Conservation (phyloP, 2,329 filamentous ascomycete species). For the Ophiostoma sp. region DNA sequence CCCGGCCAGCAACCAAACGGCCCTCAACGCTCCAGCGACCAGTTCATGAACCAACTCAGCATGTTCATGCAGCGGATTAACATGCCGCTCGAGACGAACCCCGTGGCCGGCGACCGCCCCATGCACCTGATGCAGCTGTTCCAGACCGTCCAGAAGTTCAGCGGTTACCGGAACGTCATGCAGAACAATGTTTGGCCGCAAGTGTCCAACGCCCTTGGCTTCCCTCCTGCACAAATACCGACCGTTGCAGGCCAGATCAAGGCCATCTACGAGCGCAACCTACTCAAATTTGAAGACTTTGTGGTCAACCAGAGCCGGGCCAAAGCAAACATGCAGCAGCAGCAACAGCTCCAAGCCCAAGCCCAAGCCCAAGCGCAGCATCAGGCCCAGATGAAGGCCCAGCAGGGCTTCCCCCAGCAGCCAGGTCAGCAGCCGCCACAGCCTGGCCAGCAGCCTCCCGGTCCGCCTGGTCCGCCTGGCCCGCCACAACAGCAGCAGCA, state of each 20-base stretch:
- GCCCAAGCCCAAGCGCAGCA: conserved; percentile 40
- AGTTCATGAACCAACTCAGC: conserved; percentile 73
- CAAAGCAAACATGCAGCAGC: conserved; percentile 53
- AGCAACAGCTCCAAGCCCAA: conserved; percentile 27
- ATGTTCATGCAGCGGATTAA: conserved; percentile 75
- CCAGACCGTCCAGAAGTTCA: conserved; percentile 70
- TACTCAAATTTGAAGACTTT: conserved; percentile 74
- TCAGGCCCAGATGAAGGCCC: conserved; percentile 45
- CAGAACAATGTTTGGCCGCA: conserved; percentile 71
- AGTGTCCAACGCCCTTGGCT: conserved; percentile 65
- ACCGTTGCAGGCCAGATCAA: conserved; percentile 69
- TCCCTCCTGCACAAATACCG: conserved; percentile 63
- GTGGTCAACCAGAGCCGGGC: conserved; percentile 56
- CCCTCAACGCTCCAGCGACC: conserved; percentile 56
- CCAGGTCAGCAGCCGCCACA: conserved; percentile 22
- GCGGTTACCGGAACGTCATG: conserved; percentile 74
- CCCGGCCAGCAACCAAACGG: conserved; percentile 32
- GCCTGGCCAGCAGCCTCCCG: conserved; percentile 23
- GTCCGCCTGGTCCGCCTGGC: conserved; percentile 29
- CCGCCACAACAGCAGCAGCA: conserved; percentile 42
- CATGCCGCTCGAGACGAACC: conserved; percentile 72
- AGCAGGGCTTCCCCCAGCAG: conserved; percentile 41
- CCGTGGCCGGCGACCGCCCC: conserved; percentile 69
- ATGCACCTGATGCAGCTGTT: conserved; percentile 79
- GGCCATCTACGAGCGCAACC: conserved; percentile 71